These are phyloP conservation scores for Phytophthora rubi DNA, from an alignment of 352 stramenopile genomes.

Conservation along the genomic window DNA sequence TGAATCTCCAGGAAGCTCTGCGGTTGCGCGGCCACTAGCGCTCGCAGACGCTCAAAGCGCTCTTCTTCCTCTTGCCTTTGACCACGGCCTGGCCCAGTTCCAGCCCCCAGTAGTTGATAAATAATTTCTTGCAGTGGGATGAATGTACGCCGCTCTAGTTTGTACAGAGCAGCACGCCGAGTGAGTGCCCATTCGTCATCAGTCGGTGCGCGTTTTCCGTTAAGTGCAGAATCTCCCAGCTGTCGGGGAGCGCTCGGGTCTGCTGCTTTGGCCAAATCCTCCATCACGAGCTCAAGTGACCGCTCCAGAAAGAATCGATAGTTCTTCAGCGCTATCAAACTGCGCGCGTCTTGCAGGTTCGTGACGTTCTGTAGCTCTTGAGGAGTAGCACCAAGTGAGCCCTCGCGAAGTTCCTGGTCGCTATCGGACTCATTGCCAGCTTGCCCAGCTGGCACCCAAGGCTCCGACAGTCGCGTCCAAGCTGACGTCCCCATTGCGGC, in stretches of 20 bases:
- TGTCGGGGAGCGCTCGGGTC: conserved; percentile 26
- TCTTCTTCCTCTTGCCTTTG: conserved; percentile 46
- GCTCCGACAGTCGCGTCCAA: conserved; percentile 43
- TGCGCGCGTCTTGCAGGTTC: conserved; percentile 55
- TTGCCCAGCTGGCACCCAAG: conserved; percentile 21
- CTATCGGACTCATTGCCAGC: conserved; percentile 32
- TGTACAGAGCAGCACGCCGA: conserved; percentile 59
- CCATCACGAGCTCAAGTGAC: conserved; percentile 57
- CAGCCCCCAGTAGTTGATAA: conserved; percentile 60
- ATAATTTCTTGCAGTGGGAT: conserved; percentile 74
- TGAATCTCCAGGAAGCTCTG: conserved; percentile 75
- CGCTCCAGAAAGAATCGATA: conserved; percentile 81
- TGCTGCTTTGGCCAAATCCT: conserved; percentile 38
- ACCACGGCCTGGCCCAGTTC: conserved; percentile 17
- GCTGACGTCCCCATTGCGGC: conserved; percentile 26
- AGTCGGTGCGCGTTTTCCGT: conserved; percentile 27
- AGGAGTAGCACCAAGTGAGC: conserved; percentile 27
- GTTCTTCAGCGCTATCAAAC: conserved; percentile 67
- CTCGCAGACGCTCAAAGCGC: conserved; percentile 60
- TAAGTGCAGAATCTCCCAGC: conserved; percentile 21
- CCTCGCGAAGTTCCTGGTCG: conserved; percentile 36
- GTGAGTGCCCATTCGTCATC: conserved; percentile 64
- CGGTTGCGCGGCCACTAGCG: conserved; percentile 46
- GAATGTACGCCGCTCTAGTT: conserved; percentile 71
- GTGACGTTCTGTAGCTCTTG: conserved; percentile 46